Evolutionary conservation across 257 asterid genomes (phyloP), one percentile per base, ranked within the genome.

Genomic region (Ligustrum vulgare): DNA sequence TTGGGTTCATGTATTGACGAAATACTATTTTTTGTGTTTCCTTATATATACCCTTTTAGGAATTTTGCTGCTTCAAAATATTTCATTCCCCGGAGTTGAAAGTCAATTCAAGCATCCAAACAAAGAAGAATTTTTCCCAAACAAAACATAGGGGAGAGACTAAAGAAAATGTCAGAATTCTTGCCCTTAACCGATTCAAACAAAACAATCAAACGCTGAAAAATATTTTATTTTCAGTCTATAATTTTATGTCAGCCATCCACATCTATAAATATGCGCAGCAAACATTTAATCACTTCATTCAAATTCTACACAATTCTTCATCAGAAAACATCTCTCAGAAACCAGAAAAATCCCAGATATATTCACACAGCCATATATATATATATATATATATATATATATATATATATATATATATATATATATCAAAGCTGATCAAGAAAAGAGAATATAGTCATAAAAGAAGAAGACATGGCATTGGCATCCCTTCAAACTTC

Each of bases 401-500:
- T 28, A 28, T 28, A 28, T 28, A 28, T 28, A 58, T 3, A 37
- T 28, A 28, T 28, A 28, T 28, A 28, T 28, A 0, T 28, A 28
- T 28, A 28, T 28, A 28, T 28, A 28, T 51, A 58, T 58, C 33
- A 58, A 58, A 20, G 32, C 32, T n/a, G n/a, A n/a, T 22, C 25
- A 51, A 51, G 25, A 51, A 51, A 51, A 51, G 3, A 51, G 6
- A 16, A 4, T n/a, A 51, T 2, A 16, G 23, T 18, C 23, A 18
- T 16, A 51, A 4, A 45, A 37, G 45, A 2, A 28, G 8, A 72
- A 49, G 25, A 12, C 47, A 82, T 82, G 84, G 72, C 79, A n/a
- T 51, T 82, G 84, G 72, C 79, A n/a, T 51, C 82, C 22, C 69
- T 79, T 63, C 81, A 70, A 36, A 35, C 73, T 67, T 72, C 81